Percentiles rank a stretch among this genome's conserved stretches.
Evolutionary conservation across 1,284 basidiomycete genomes (phyloP).

Genomic region (Heterobasidion occidentale): DNA sequence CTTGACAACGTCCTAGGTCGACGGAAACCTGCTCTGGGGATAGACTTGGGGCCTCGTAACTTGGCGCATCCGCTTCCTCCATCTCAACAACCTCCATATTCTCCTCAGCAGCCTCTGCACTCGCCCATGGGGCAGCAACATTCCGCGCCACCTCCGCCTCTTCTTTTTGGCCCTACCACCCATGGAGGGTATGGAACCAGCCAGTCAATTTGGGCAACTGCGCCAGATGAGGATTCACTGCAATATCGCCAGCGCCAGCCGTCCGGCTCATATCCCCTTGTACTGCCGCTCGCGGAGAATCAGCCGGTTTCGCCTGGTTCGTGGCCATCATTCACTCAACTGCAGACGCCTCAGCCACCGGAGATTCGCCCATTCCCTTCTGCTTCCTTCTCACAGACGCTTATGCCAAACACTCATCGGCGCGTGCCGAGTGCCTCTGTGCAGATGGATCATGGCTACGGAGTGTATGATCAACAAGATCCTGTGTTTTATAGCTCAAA

Average conservation of each 20-base stretch:
- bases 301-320: slow-evolving; percentile 4
- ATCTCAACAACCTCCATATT: slow-evolving; percentile 1
- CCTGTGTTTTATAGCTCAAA: background rate
- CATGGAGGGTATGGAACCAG: slow-evolving; percentile 25
- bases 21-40: slow-evolving; percentile 1
- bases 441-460: background rate
- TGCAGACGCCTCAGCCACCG: slow-evolving; percentile 1
- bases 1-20: slow-evolving; percentile 45
- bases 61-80: background rate
- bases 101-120: slow-evolving; percentile 1
- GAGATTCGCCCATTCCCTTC: background rate
- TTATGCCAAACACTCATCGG: slow-evolving; percentile 1
- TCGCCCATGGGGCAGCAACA: slow-evolving; percentile 8
- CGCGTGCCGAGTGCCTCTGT: slow-evolving; percentile 6
- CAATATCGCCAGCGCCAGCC: slow-evolving; percentile 10
- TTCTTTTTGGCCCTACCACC: slow-evolving; percentile 34
- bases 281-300: background rate
- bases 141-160: slow-evolving; percentile 23
- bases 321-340: slow-evolving; percentile 6
- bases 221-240: slow-evolving; percentile 29
- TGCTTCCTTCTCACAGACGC: background rate
- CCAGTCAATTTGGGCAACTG: slow-evolving; percentile 50
- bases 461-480: background rate
- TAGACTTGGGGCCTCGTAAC: background rate
- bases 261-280: background rate